phyloP scores from a whole-genome alignment of 192 early-diverging fungal genomes.

The Coemansia sp. region DNA sequence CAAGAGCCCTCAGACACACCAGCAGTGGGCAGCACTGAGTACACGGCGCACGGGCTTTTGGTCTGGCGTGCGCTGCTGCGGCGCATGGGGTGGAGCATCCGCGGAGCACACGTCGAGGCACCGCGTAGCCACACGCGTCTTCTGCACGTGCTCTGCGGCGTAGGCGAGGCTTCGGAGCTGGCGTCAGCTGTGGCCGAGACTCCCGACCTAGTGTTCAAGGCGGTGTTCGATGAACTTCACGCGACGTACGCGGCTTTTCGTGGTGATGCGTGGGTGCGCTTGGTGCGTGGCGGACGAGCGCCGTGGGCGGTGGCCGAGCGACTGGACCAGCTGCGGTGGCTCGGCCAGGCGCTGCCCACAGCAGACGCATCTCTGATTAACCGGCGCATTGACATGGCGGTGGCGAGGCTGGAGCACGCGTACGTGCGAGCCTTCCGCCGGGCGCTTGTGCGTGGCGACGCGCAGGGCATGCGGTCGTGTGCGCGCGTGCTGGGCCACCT shows the following conservation, averaged over 20 bases:
- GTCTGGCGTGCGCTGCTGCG: conserved; percentile 37
- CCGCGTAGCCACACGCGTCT: conserved; percentile 30
- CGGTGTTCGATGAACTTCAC: conserved; percentile 29
- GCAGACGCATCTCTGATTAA: conserved; percentile 15
- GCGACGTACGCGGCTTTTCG: conserved; percentile 27
- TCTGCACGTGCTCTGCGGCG: conserved; percentile 26
- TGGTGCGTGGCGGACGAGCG: not conserved
- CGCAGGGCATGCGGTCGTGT: conserved; percentile 15
- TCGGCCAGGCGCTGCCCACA: conserved; percentile 26
- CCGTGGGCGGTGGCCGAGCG: conserved; percentile 29
- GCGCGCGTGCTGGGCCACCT: conserved; percentile 27
- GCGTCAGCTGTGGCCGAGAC: conserved; percentile 20
- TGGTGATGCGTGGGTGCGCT: too few relatives aligned
- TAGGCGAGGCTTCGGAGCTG: conserved; percentile 22
- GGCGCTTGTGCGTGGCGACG: conserved; percentile 20
- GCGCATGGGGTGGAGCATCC: conserved; percentile 40
- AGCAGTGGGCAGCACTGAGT: conserved; percentile 18
- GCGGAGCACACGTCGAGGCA: conserved; percentile 18
- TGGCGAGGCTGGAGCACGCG: conserved; percentile 25
- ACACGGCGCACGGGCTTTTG: conserved; percentile 24
- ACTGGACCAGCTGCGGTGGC: conserved; percentile 51
- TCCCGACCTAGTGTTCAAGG: conserved; percentile 49
- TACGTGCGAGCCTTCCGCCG: conserved; percentile 17
- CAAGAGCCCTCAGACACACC: conserved; percentile 15
- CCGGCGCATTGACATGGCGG: conserved; percentile 21